phyloP scores from a whole-genome alignment of 805 yeast genomes.

The Myxozyma neotropica region DNA sequence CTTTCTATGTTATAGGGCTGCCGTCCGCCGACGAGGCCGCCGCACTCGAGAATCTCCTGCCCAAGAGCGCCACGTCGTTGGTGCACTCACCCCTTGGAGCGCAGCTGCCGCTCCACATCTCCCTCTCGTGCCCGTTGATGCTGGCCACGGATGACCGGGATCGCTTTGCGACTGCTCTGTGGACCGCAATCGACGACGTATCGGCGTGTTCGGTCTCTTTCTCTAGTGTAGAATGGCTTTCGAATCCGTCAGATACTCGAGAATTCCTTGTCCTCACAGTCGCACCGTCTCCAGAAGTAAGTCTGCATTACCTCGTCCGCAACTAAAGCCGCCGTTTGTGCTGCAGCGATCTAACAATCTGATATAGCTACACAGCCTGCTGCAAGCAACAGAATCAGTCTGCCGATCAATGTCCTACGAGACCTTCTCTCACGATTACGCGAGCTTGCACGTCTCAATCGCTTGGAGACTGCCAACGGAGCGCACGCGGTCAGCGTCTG shows the following conservation, averaged over 20 bases:
- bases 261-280: conserved; percentile 14
- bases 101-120: conserved; percentile 26
- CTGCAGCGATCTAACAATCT: background rate
- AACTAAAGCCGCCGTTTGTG: too few relatives aligned
- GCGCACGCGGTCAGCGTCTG: background rate
- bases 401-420: conserved; percentile 10
- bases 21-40: conserved; percentile 5
- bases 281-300: background rate
- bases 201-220: conserved; percentile 2
- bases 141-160: conserved; percentile 15
- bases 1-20: conserved; percentile 9
- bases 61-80: conserved; percentile 18
- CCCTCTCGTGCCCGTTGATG: conserved; percentile 28
- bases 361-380: background rate
- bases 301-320: background rate
- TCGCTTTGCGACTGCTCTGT: background rate
- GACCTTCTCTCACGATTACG: background rate
- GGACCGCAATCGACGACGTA: conserved; percentile 5
- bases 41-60: conserved; percentile 11
- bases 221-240: conserved; percentile 16
- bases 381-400: conserved; percentile 3
- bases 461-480: conserved; percentile 23
- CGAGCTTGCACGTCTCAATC: conserved; percentile 24
- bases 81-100: conserved; percentile 25
- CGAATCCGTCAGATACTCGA: conserved; percentile 21